Evolutionary conservation across 108 stramenopile genomes (phyloP).

Genomic region (Pseudonitzschia delicatissima): DNA sequence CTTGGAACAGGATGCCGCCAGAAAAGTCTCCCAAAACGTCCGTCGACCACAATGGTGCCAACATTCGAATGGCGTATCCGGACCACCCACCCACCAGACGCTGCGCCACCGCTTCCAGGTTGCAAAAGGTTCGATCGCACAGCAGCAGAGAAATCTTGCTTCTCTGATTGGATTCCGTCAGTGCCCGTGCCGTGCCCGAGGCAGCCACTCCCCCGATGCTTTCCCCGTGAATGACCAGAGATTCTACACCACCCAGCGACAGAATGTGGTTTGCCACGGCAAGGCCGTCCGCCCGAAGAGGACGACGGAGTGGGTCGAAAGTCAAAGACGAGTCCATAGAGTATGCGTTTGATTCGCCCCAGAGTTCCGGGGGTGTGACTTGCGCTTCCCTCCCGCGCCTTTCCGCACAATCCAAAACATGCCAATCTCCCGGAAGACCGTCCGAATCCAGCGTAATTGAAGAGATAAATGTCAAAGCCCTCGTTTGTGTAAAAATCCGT

Average conservation of each 20-base stretch:
- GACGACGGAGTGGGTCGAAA: slow-evolving; percentile 68
- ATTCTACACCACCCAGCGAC: slow-evolving; percentile 46
- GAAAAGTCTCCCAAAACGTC: slow-evolving; percentile 76
- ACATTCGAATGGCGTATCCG: slow-evolving; percentile 66
- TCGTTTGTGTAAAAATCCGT: slow-evolving; percentile 68
- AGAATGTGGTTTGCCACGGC: slow-evolving; percentile 61
- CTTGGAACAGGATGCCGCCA: slow-evolving; percentile 76
- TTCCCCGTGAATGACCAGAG: slow-evolving; percentile 81
- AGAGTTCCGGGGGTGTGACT: slow-evolving; percentile 44
- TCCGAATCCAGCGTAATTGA: slow-evolving; percentile 89
- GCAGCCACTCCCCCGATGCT: slow-evolving; percentile 88
- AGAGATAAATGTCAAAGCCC: slow-evolving; percentile 81
- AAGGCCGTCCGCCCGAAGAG: slow-evolving; percentile 70
- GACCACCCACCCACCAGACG: slow-evolving; percentile 83
- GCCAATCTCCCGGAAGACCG: slow-evolving; percentile 54
- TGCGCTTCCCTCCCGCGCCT: slow-evolving; percentile 16
- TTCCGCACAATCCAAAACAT: slow-evolving; percentile 12
- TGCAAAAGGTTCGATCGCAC: slow-evolving; percentile 88
- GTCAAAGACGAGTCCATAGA: slow-evolving; percentile 42
- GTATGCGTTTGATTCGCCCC: slow-evolving; percentile 46
- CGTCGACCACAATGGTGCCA: slow-evolving; percentile 81
- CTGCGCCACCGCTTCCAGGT: slow-evolving; percentile 79
- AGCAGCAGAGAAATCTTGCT: slow-evolving; percentile 55
- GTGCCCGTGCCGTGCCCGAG: slow-evolving; percentile 56
- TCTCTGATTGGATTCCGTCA: slow-evolving; percentile 27